Base-by-base conservation (phyloP, 1,284 basidiomycete genomes). In the Cutaneotrichosporon daszewskae region DNA sequence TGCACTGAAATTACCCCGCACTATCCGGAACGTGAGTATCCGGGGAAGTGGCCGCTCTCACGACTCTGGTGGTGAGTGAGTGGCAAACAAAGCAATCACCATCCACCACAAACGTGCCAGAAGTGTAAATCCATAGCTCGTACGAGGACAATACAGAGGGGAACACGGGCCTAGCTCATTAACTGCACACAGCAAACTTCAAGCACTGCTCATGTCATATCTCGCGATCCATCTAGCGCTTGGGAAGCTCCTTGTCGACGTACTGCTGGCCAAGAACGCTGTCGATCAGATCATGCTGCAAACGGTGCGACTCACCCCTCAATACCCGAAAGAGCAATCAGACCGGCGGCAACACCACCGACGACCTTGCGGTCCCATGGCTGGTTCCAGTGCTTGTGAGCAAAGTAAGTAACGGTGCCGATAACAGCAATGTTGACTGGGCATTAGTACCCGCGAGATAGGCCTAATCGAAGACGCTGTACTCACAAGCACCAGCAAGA, bases 291-390 rank as follows among this genome's bases (percentile, higher is more conserved):
- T 37, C 20, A 5, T n/a, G n/a, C 7, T 13, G n/a, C 7, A 5
- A 12, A 4, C 5, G 23, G 25, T 14, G 18, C 3, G 26, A 66
- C 79, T 68, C 58, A 86, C 82, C 82, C 82, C 74, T 87, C 85
- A 31, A 79, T 76, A 28, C 78, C 76, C 71, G 80, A 82, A 18
- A 88, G 71, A 2, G 78, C 74, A 17, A 84, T 53, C 6, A 90
- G 66, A 13, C 83, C 84, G 37, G 80, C 77, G 9, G 79, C 74
- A 22, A 84, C 72, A 8, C 78, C 78, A 18, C 80, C 80, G 7
- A 89, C 77, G 10, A 76, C 66, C 16, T 81, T 76, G 51, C 78
- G 73, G 66, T 89, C 84, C 86, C 86, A 89, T 12, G 78, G 78
- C 45, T 71, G 68, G 69, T 74, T 62, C 84, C 86, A 87, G 68